Evolutionary conservation across 1,284 basidiomycete genomes (phyloP).

Genomic region (Sanghuangporus baumii): DNA sequence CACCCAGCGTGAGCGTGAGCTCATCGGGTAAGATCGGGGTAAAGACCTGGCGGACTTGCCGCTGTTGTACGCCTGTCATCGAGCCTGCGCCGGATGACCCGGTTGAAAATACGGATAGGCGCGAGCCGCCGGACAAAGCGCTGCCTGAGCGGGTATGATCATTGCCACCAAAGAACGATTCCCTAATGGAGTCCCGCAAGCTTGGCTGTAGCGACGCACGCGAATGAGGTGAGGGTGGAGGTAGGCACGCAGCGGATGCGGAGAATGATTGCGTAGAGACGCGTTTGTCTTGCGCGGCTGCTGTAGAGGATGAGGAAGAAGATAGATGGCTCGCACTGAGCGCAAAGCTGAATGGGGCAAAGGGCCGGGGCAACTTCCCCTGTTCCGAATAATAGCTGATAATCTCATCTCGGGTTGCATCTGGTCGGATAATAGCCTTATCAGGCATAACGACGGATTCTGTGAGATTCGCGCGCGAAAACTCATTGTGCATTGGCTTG

Average conservation of each 20-base stretch:
- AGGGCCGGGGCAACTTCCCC: conserved; percentile 43
- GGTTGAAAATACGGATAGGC: conserved; percentile 31
- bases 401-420: conserved; percentile 36
- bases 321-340: conserved; percentile 23
- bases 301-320: conserved; percentile 18
- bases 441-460: conserved; percentile 47
- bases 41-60: conserved; percentile 58
- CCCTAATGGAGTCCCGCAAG: conserved; percentile 30
- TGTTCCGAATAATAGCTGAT: conserved; percentile 40
- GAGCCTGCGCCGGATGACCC: conserved; percentile 28
- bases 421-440: conserved; percentile 35
- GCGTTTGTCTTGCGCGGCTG: conserved; percentile 13
- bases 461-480: conserved; percentile 41
- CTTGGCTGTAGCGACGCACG: conserved; percentile 24
- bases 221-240: conserved; percentile 17
- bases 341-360: conserved; percentile 40
- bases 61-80: conserved; percentile 33
- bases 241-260: conserved; percentile 9
- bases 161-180: conserved; percentile 23
- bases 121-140: conserved; percentile 16
- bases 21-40: conserved; percentile 67
- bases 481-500: conserved; percentile 22
- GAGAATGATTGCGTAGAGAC: conserved; percentile 21
- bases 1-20: conserved; percentile 48
- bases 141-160: conserved; percentile 7